These are phyloP conservation scores for Myriangium duriaei DNA, from an alignment of 2,329 filamentous ascomycete species.

Conservation along the genomic window DNA sequence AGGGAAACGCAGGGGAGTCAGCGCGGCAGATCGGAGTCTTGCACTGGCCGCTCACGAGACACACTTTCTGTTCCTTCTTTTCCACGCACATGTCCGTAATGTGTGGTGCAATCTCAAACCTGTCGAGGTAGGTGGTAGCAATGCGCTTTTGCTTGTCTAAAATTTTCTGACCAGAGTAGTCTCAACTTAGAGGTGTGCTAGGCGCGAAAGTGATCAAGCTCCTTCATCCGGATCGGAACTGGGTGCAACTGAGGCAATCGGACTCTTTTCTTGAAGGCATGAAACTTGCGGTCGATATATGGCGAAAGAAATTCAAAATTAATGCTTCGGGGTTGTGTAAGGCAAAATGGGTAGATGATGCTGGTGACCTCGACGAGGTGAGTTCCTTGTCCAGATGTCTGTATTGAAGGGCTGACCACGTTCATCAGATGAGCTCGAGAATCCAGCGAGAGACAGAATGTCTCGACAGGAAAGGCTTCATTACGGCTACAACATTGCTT, in stretches of 20 bases:
- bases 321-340: conserved; percentile 58
- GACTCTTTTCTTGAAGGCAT: conserved; percentile 69
- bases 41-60: conserved; percentile 73
- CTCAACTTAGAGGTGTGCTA: conserved; percentile 49
- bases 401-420: no score
- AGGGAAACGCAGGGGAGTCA: conserved; percentile 39
- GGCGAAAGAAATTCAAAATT: conserved; percentile 56
- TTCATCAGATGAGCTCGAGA: conserved; percentile 36
- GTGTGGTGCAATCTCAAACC: conserved; percentile 61
- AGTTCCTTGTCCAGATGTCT: conserved; percentile 36
- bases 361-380: conserved; percentile 28
- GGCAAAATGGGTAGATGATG: conserved; percentile 61
- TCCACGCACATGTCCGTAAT: conserved; percentile 67
- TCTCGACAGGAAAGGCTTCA: conserved; percentile 58
- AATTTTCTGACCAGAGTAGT: no score
- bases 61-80: conserved; percentile 71
- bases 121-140: conserved; percentile 11
- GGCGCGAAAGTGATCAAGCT: conserved; percentile 52
- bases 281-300: conserved; percentile 54
- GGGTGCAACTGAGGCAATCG: conserved; percentile 63
- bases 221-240: conserved; percentile 53
- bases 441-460: conserved; percentile 12
- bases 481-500: conserved; percentile 52
- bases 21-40: conserved; percentile 43
- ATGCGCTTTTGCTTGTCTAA: no score